phyloP scores from a whole-genome alignment of 2,329 filamentous ascomycete genomes.

The Beauveria caledonica region DNA sequence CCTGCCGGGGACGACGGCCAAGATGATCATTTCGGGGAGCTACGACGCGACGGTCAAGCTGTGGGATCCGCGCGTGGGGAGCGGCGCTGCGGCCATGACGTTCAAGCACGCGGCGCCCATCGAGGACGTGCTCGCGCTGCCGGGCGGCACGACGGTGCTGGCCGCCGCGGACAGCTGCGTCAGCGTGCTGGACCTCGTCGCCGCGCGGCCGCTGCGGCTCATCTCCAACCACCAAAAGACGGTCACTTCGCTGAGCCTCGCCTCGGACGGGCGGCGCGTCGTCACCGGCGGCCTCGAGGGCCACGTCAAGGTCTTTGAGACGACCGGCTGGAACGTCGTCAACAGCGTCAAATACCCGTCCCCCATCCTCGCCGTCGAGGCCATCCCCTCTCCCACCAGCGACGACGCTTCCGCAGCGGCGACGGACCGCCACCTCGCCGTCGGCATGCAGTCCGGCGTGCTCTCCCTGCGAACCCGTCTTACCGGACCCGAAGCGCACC shows the following conservation, averaged over 20 bases:
- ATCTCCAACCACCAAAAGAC: constrained; percentile 97
- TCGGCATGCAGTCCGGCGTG: constrained; percentile 92
- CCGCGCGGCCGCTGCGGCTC: constrained; percentile 76
- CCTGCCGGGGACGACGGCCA: constrained; percentile 65
- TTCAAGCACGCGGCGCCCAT: constrained; percentile 91
- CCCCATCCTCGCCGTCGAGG: constrained; percentile 75
- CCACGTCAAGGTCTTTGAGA: constrained; percentile 96
- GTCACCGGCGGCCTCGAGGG: constrained; percentile 87
- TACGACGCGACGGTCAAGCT: constrained; percentile 91
- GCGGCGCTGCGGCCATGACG: constrained; percentile 66
- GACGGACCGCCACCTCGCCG: constrained; percentile 83
- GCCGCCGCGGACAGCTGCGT: constrained; percentile 81
- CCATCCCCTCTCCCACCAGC: constrained; percentile 41
- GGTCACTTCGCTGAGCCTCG: constrained; percentile 77
- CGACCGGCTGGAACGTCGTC: constrained; percentile 91
- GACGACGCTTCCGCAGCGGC: neutral
- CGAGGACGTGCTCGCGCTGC: constrained; percentile 80
- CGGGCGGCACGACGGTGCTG: constrained; percentile 77
- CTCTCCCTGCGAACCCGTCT: constrained; percentile 84
- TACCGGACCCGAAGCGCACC: constrained; percentile 70
- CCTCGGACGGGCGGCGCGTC: constrained; percentile 71
- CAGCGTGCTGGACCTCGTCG: constrained; percentile 85
- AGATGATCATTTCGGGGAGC: constrained; percentile 78
- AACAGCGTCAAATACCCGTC: constrained; percentile 87
- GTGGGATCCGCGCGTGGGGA: constrained; percentile 74